phyloP scores from a whole-genome alignment of 345 rosid species.

The Cochlearia excelsa region DNA sequence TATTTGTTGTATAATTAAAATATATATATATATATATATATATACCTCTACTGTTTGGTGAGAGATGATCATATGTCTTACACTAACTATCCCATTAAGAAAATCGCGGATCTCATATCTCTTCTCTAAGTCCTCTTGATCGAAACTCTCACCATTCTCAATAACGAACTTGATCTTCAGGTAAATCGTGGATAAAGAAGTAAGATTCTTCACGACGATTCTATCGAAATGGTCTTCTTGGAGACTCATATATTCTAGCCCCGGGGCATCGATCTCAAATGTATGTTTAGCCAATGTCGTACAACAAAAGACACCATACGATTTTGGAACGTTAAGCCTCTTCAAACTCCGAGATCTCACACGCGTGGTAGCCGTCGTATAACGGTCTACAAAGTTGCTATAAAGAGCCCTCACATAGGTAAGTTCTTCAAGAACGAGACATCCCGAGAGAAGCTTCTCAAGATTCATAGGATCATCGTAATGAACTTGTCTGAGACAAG shows the following conservation, averaged over 20 bases:
- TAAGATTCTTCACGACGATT: conserved; percentile 8
- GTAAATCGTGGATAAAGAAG: not conserved
- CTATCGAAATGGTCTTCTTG: conserved; percentile 12
- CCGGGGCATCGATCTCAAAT: conserved; percentile 20
- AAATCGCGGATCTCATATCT: conserved; percentile 7
- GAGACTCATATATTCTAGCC: conserved; percentile 16
- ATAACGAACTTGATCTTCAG: not conserved
- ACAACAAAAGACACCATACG: not conserved
- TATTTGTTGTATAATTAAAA: too few species aligned
- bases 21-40: too few species aligned
- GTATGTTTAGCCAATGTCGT: not conserved
- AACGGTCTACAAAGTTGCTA: too few species aligned
- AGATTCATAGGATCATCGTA: not conserved
- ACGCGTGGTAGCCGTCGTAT: too few species aligned
- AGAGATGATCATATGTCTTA: conserved; percentile 19
- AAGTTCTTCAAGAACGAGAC: not conserved
- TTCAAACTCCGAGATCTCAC: conserved; percentile 18
- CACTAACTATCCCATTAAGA: not conserved
- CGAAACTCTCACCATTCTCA: not conserved
- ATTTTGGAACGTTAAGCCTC: conserved; percentile 16
- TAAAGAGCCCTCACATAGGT: not conserved
- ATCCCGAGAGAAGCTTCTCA: not conserved
- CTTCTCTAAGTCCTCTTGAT: not conserved
- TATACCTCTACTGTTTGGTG: not conserved
- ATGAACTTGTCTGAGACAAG: not conserved